phyloP scores from a whole-genome alignment of 2,329 filamentous ascomycete species.

The Ophiocordyceps sinensis region DNA sequence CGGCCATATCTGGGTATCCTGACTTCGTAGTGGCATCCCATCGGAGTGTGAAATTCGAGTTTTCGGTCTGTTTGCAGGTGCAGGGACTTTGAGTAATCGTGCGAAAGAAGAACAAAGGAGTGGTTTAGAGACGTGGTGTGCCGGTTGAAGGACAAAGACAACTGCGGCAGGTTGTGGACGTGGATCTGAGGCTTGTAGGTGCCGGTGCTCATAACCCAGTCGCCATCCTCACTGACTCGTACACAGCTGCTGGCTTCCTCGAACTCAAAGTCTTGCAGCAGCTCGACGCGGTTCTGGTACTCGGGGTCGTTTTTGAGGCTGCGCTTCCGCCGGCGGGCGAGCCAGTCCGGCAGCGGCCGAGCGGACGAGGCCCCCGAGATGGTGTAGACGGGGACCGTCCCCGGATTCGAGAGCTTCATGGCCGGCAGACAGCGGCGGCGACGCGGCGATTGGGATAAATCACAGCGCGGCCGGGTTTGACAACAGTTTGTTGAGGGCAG shows the following conservation, averaged over 20 bases:
- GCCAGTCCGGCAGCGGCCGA: slow-evolving; percentile 86
- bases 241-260: slow-evolving; percentile 89
- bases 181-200: slow-evolving; percentile 61
- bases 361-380: slow-evolving; percentile 83
- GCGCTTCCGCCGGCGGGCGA: slow-evolving; percentile 75
- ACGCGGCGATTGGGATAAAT: neutral
- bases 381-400: slow-evolving; percentile 81
- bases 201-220: slow-evolving; percentile 94
- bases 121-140: slow-evolving; percentile 88
- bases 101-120: slow-evolving; percentile 75
- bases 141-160: slow-evolving; percentile 84
- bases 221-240: slow-evolving; percentile 81
- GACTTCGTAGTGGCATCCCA: slow-evolving; percentile 77
- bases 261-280: slow-evolving; percentile 96
- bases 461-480: neutral
- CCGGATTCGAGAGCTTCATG: slow-evolving; percentile 75
- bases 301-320: slow-evolving; percentile 86
- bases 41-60: slow-evolving; percentile 84
- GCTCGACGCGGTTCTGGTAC: slow-evolving; percentile 84
- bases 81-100: slow-evolving; percentile 86
- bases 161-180: slow-evolving; percentile 83
- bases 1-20: slow-evolving; percentile 85
- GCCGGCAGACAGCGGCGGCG: neutral
- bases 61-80: slow-evolving; percentile 86
- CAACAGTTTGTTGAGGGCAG: neutral